Conservation (phyloP, 2,329 filamentous ascomycete genomes). For the Xylariaceae sp. region DNA sequence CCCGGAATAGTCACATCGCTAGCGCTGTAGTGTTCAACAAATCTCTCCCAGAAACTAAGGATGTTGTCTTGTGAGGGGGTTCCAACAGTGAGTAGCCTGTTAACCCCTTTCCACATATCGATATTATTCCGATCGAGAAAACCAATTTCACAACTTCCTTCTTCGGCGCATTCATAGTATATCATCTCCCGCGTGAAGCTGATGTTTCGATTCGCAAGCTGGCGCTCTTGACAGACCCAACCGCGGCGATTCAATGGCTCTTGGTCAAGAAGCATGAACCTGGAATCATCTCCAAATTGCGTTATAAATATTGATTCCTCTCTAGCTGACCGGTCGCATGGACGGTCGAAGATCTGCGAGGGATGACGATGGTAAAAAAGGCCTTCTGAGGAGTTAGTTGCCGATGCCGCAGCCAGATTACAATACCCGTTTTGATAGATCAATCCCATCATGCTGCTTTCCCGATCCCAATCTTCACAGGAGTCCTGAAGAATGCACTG, state of each 20-base stretch:
- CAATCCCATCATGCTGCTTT: conserved; percentile 1
- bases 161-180: conserved; percentile 6
- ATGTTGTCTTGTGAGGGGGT: neutral
- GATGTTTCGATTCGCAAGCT: conserved; percentile 2
- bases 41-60: neutral
- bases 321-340: neutral
- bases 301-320: neutral
- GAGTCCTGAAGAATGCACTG: conserved; percentile 10
- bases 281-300: neutral
- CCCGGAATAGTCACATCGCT: neutral
- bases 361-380: conserved; percentile 1
- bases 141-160: neutral
- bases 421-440: conserved; percentile 5
- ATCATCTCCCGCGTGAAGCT: conserved; percentile 2
- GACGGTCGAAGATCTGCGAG: neutral
- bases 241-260: conserved; percentile 2
- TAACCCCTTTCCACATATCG: too few species aligned
- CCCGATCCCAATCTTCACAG: neutral
- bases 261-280: neutral
- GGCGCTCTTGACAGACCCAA: conserved; percentile 8
- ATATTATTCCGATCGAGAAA: too few species aligned
- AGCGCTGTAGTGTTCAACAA: neutral
- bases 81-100: neutral
- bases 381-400: conserved; percentile 1
- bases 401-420: conserved; percentile 7